Base-by-base conservation (phyloP, 306 rosid genomes). In the Potentilla sterilis region DNA sequence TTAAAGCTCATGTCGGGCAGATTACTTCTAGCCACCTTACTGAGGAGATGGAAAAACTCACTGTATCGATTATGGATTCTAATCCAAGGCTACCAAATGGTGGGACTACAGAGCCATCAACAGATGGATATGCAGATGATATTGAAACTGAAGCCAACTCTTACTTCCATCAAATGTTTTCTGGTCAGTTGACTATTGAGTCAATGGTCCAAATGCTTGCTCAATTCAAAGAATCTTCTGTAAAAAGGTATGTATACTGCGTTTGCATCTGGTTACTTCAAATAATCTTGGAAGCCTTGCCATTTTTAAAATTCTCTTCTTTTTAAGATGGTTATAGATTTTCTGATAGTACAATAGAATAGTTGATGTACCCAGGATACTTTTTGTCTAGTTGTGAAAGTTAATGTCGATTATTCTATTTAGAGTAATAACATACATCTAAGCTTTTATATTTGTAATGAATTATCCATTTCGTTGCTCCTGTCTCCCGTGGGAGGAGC, bases 201-300 rank as follows among this genome's bases (percentile, higher is more conserved):
- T 79, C 81, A 46, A 91, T 96, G 99, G 98, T 96, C 73, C 92
- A 92, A 78, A 92, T 85, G 93, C 93, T 96, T 71, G 86, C 91
- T 62, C 89, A 81, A 73, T 90, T 85, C 83, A 96, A 89, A 82
- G 99, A 90, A 77, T 92, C 99, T 74, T 79, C 98, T 69, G 87
- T 88, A n/a, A 75, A 81, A 75, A 90, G 99, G 99, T 96, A 67
- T 32, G 11, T 57, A 41, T 75, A 55, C 75, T 77, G 42, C 51
- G 24, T 73, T 86, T 69, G 24, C 11, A 42, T 54, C 59, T 22
- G 41, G 24, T 41, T 21, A 38, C 69, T 59, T 73, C 22, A 73
- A 58, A 15, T 73, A 12, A 15, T 40, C 40, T 55, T n/a, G 5
- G 54, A 38, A 21, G 0, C 5, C 24, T 40, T 6, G 22, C 37